Evolutionary conservation across 108 stramenopile species (phyloP), one percentile per base, ranked within the genome.

Genomic region (Pseudonitzschia multiseries): DNA sequence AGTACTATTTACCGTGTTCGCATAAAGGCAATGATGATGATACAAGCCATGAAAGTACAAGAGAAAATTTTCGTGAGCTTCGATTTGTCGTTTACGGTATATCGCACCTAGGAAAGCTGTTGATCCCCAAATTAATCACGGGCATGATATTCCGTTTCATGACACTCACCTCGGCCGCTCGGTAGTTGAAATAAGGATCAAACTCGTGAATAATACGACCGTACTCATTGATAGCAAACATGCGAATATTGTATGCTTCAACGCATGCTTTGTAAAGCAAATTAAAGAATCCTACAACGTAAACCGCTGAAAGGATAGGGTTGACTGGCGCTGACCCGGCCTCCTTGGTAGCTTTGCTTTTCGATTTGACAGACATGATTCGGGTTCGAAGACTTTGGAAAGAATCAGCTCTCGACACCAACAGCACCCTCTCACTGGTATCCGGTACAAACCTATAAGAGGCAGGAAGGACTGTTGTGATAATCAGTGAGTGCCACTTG

Each of bases 181-280:
- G 93, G 69, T 83, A 94, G 74, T 96, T 96, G 81, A 96, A 96
- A 65, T 91, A 96, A 17, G 95, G 95, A 75, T 96, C 95, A 65
- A 94, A 94, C 59, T 94, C 91, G 54, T 92, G 91, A 75, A 92
- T 92, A 48, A 92, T 82, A 57, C 79, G 70, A 9, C 96, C 98
- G 69, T 96, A 99, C 53, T 88, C 87, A 0, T 83, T 41, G 66
- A 96, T 87, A 56, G 93, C 93, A 33, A 89, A 81, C 63, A 93
- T 61, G 31, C 93, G 92, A 75, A 96, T 93, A 13, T 74, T 52
- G 69, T 86, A 96, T 13, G 96, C 93, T 20, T 76, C 73, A 15
- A 51, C 27, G 42, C 81, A 52, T 57, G 77, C 73, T 44, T 61
- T 62, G 48, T 78, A 76, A 13, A 84, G 46, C 12, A 78, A 33